Evolutionary conservation across 495 filamentous ascomycete genomes (phyloP).

Genomic region (Penicillium samsonianum): DNA sequence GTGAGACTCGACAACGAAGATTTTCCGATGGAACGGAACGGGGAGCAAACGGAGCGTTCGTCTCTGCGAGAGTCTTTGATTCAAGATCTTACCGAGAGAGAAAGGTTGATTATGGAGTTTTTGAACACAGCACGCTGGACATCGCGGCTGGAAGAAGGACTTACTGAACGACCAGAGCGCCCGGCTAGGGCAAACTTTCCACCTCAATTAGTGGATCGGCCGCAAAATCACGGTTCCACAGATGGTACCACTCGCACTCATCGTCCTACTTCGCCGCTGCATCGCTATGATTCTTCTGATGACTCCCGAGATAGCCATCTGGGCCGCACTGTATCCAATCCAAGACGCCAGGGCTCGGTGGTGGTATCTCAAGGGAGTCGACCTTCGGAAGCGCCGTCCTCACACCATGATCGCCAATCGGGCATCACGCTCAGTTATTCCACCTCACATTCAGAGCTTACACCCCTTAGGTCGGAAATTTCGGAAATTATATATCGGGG

Average conservation of each 20-base stretch:
- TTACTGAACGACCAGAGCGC: slow-evolving; percentile 39
- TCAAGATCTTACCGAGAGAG: slow-evolving; percentile 55
- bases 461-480: slow-evolving; percentile 26
- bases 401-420: slow-evolving; percentile 38
- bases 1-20: slow-evolving; percentile 38
- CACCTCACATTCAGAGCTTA: slow-evolving; percentile 39
- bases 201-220: slow-evolving; percentile 33
- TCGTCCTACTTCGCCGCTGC: slow-evolving; percentile 40
- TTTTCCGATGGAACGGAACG: slow-evolving; percentile 18
- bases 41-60: slow-evolving; percentile 25
- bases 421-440: slow-evolving; percentile 42
- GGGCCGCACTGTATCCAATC: slow-evolving; percentile 31
- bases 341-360: slow-evolving; percentile 49
- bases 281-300: slow-evolving; percentile 28
- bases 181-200: slow-evolving; percentile 32
- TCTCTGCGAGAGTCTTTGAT: slow-evolving; percentile 41
- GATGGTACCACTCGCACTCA: slow-evolving; percentile 45
- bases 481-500: slow-evolving; percentile 24
- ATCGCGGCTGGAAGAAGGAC: slow-evolving; percentile 37
- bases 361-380: slow-evolving; percentile 43
- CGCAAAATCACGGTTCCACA: slow-evolving; percentile 38
- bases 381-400: slow-evolving; percentile 21
- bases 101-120: slow-evolving; percentile 60
- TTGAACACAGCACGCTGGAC: slow-evolving; percentile 50
- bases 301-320: slow-evolving; percentile 34